Percentiles rank a stretch among this genome's conserved stretches.
phyloP scores from a whole-genome alignment of 352 stramenopile species.

The Pythium grandisporangium region DNA sequence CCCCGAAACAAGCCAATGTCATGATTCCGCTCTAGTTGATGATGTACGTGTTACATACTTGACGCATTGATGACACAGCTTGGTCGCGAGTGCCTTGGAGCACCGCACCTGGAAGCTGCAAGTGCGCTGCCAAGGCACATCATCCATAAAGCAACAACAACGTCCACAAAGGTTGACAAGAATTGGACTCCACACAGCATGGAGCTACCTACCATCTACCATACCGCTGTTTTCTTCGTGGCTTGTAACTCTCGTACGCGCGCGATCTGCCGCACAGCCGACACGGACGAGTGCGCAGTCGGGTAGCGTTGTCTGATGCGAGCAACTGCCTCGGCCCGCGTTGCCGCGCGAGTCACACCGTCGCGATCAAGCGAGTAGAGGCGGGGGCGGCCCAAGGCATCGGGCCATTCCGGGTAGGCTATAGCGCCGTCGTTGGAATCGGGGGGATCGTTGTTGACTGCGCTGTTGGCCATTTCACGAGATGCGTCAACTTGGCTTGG shows the following conservation, averaged over 20 bases:
- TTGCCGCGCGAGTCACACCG: slow-evolving; percentile 1
- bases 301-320: slow-evolving; percentile 20
- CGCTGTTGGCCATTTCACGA: no score
- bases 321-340: slow-evolving; percentile 26
- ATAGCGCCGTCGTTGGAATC: no score
- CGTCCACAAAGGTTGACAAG: no score
- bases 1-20: no score
- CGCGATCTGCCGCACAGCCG: slow-evolving; percentile 4
- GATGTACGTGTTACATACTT: no score
- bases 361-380: slow-evolving; percentile 11
- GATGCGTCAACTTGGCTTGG: no score
- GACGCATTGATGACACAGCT: slow-evolving; percentile 53
- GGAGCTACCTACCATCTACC: no score
- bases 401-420: slow-evolving; percentile 52
- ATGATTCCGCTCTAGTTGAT: no score
- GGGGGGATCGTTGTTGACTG: no score
- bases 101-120: slow-evolving; percentile 57
- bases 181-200: no score
- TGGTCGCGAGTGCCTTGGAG: slow-evolving; percentile 30
- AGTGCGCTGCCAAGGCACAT: slow-evolving; percentile 12
- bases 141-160: no score
- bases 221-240: background rate
- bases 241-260: slow-evolving; percentile 1
- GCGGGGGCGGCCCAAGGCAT: slow-evolving; percentile 36
- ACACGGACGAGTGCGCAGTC: background rate